phyloP scores from a whole-genome alignment of 306 rosid species.

The Glycine latifolia region DNA sequence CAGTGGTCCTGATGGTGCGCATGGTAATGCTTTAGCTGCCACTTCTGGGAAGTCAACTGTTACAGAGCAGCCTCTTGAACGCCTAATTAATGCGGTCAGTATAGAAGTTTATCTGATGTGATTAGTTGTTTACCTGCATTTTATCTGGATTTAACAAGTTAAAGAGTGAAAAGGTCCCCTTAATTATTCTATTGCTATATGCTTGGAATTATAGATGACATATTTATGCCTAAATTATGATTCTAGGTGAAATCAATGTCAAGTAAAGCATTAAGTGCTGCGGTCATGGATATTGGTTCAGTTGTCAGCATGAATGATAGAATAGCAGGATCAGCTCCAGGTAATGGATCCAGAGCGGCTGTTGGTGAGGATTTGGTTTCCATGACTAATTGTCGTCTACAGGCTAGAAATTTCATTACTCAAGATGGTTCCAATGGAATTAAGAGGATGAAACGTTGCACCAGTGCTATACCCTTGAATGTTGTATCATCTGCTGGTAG shows the following conservation, averaged over 20 bases:
- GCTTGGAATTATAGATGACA: constrained; percentile 33
- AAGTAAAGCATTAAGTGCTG: constrained; percentile 67
- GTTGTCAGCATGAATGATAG: constrained; percentile 92
- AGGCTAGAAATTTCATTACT: constrained; percentile 70
- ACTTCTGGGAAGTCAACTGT: constrained; percentile 69
- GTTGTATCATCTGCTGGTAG: constrained; percentile 74
- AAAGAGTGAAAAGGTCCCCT: constrained; percentile 10
- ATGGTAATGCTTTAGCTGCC: constrained; percentile 61
- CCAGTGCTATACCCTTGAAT: constrained; percentile 79
- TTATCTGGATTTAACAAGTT: constrained; percentile 33
- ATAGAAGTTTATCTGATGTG: constrained; percentile 29
- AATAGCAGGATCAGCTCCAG: constrained; percentile 95
- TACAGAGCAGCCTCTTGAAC: constrained; percentile 89
- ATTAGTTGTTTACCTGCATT: constrained; percentile 13
- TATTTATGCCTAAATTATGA: constrained; percentile 33
- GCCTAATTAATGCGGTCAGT: constrained; percentile 81
- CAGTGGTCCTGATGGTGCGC: constrained; percentile 69
- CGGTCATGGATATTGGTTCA: constrained; percentile 82
- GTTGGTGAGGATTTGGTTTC: constrained; percentile 97
- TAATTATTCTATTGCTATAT: constrained; percentile 31
- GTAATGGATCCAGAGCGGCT: constrained; percentile 95
- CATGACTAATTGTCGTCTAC: constrained; percentile 88
- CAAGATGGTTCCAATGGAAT: constrained; percentile 82
- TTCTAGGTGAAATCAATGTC: constrained; percentile 90
- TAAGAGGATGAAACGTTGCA: constrained; percentile 84